phyloP scores from a whole-genome alignment of 140 eudicot species.

The Cichorium intybus region DNA sequence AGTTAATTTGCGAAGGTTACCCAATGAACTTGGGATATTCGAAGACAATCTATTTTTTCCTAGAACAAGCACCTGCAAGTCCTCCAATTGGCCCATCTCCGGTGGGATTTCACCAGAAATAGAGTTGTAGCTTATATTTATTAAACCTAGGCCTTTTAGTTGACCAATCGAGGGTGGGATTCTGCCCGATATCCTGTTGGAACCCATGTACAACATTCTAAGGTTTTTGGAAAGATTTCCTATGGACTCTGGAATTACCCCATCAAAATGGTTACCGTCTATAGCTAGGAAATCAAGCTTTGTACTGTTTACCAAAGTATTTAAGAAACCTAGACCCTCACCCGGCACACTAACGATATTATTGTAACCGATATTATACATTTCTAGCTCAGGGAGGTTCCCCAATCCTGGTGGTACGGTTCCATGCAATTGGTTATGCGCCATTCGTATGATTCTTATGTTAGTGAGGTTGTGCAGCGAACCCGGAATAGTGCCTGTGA shows the following conservation, averaged over 20 bases:
- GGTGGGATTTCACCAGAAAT: slow-evolving; percentile 47
- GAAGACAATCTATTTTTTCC: slow-evolving; percentile 45
- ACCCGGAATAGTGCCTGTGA: slow-evolving; percentile 75
- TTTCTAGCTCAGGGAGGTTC: slow-evolving; percentile 54
- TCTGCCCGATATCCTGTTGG: slow-evolving; percentile 45
- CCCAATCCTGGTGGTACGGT: slow-evolving; percentile 67
- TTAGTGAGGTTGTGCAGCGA: slow-evolving; percentile 68
- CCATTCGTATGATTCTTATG: slow-evolving; percentile 53
- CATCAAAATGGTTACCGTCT: slow-evolving; percentile 54
- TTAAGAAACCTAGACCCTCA: slow-evolving; percentile 50
- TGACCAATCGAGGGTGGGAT: slow-evolving; percentile 55
- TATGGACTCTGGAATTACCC: slow-evolving; percentile 60
- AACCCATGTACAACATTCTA: slow-evolving; percentile 46
- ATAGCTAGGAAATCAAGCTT: slow-evolving; percentile 52
- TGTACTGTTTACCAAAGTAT: slow-evolving; percentile 54
- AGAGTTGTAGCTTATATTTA: slow-evolving; percentile 45
- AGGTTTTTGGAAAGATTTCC: slow-evolving; percentile 56
- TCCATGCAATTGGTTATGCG: slow-evolving; percentile 55
- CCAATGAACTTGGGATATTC: slow-evolving; percentile 49
- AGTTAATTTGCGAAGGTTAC: slow-evolving; percentile 39
- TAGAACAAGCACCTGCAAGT: slow-evolving; percentile 38
- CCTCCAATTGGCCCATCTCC: slow-evolving; percentile 46
- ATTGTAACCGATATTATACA: slow-evolving; percentile 62
- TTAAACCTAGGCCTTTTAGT: slow-evolving; percentile 42
- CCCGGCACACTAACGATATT: slow-evolving; percentile 34